Conservation (phyloP, 768 basidiomycete genomes). For the Boletellus ananiceps region DNA sequence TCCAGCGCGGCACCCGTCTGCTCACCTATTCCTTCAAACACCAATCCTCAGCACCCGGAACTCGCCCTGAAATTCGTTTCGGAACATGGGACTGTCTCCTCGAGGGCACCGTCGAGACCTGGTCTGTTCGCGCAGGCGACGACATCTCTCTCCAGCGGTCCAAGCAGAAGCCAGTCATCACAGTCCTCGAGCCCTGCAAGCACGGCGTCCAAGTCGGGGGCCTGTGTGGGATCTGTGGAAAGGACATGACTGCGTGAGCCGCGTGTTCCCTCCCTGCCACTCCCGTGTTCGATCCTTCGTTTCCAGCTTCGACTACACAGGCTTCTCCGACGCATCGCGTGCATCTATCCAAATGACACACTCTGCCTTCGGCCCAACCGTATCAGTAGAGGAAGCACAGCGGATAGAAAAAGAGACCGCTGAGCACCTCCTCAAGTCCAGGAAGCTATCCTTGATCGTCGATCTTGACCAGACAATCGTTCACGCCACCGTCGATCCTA, state of each 20-base stretch:
- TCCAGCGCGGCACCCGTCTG: constrained; percentile 72
- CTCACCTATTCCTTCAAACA: constrained; percentile 82
- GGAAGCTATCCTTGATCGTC: constrained; percentile 91
- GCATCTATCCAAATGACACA: constrained; percentile 95
- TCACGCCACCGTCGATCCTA: constrained; percentile 97
- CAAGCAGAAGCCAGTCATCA: constrained; percentile 54
- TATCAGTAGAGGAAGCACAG: constrained; percentile 89
- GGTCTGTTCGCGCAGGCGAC: constrained; percentile 67
- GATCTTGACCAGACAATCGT: constrained; percentile 99
- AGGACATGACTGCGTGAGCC: constrained; percentile 86
- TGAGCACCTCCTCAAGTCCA: constrained; percentile 64
- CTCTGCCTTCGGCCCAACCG: constrained; percentile 84
- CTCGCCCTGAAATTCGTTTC: constrained; percentile 63
- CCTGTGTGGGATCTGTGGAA: constrained; percentile 90
- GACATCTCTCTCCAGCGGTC: constrained; percentile 56
- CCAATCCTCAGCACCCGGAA: constrained; percentile 40
- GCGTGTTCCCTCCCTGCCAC: constrained; percentile 3
- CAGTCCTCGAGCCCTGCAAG: constrained; percentile 87
- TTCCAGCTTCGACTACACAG: constrained; percentile 75
- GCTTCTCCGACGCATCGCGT: constrained; percentile 79
- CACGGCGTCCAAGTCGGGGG: constrained; percentile 92
- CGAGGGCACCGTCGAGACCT: constrained; percentile 70
- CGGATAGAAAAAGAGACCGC: constrained; percentile 83
- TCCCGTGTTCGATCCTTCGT: constrained; percentile 10
- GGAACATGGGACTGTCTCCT: constrained; percentile 90